Percentiles rank a stretch among this genome's conserved stretches.
Conservation (phyloP, 371 early-diverging fungal genomes). For the Rhizopus sp. region DNA sequence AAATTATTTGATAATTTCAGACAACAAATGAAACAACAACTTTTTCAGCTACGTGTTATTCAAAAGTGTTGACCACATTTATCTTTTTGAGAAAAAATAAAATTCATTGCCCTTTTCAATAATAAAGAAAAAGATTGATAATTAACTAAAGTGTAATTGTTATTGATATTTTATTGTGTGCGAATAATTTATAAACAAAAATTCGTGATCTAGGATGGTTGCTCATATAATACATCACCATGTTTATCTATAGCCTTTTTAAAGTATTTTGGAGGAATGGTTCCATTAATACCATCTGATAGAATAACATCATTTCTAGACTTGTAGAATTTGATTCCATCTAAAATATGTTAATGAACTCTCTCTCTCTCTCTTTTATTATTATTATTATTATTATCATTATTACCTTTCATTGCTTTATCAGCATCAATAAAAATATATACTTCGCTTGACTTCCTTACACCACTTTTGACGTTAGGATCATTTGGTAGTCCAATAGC, state of each 20-base stretch:
- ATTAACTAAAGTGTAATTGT: no score
- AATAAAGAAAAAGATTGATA: no score
- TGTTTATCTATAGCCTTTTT: conserved; percentile 44
- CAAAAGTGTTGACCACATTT: no score
- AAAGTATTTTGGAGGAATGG: conserved; percentile 69
- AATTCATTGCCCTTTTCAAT: no score
- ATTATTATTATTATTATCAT: neutral
- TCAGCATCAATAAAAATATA: conserved; percentile 75
- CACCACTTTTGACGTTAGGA: conserved; percentile 70
- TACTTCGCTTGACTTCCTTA: conserved; percentile 66
- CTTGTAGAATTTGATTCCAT: conserved; percentile 74
- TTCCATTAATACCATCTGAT: conserved; percentile 67
- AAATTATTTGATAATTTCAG: no score
- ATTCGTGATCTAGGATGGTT: no score
- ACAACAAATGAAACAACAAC: no score
- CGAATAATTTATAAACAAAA: no score
- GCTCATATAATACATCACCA: conserved; percentile 7
- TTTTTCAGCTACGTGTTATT: no score
- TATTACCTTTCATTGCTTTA: conserved; percentile 65
- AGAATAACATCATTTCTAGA: conserved; percentile 82
- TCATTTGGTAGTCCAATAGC: conserved; percentile 74
- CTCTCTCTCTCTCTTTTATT: no score
- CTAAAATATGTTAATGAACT: conserved; percentile 29
- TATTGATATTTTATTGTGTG: no score
- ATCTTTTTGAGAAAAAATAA: no score